Base-by-base conservation (phyloP, 2,329 filamentous ascomycete genomes). In the Raffaelea deltoideospora region DNA sequence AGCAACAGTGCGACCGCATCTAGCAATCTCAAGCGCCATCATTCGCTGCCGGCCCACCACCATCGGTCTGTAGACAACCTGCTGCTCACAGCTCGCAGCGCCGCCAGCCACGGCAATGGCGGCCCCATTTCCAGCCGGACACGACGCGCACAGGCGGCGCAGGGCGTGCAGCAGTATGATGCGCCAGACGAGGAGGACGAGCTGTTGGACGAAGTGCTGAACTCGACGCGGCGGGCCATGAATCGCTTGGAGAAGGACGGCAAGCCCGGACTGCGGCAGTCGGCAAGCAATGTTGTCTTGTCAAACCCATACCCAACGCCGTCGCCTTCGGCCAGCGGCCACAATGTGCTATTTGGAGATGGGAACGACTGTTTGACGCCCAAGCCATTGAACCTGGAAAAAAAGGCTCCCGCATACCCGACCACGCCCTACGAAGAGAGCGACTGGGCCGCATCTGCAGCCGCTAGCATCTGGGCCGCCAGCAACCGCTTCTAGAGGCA, bases 121-220 rank as follows among this genome's bases (percentile, higher is more conserved):
- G 66, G 70, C 1, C 80, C 84, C 1, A 69, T 85, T 35, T 86
- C 83, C 1, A 85, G 79, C 54, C 71, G 87, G 43, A 90, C 86
- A 13, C 69, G 88, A 40, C 72, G 85, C 41, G 79, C 83, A 11
- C 71, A 92, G 53, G 77, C 83, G 13, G 63, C 67, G 5, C 79
- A 85, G 43, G 80, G 81, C 5, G 75, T 81, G 34, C 79, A 82
- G 48, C 79, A 84, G 43, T 95, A 96, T 53, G 90, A 98, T 52
- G 87, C 87, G 0, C 85, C 90, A 1, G 87, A 93, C 49, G 90
- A 98, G 57, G 88, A 96, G 52, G 90, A 98, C 41, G 90, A 98
- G 58, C 69, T 98, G 10, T 67, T 96, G 10, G 87, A 95, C 47
- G 90, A 98, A 57, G 86, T 77, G 17, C 65, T 95, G 30, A 71